Conservation (phyloP, 148 eudicot genomes). For the Tetragonia tetragonoides region DNA sequence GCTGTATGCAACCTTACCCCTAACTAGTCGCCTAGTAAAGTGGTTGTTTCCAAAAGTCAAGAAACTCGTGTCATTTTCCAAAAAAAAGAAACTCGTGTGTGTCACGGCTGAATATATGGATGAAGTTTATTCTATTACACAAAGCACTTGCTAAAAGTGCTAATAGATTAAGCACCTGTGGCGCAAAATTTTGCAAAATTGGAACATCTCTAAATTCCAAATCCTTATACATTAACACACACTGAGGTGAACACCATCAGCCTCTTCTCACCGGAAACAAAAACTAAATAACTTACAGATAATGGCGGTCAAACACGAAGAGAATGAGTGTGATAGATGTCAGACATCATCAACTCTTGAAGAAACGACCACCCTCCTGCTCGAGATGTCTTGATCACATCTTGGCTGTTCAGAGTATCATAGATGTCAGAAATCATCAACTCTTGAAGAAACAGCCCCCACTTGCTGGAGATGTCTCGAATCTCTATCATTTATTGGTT, state of each 20-base stretch:
- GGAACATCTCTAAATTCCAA: not conserved
- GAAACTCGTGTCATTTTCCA: too few species aligned
- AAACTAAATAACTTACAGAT: not conserved
- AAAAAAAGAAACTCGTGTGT: too few species aligned
- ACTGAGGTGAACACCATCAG: not conserved
- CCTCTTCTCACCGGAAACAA: not conserved
- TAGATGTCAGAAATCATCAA: not conserved
- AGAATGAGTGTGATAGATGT: too few species aligned
- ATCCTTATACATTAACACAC: not conserved
- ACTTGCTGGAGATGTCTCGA: not conserved
- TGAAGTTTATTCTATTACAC: too few species aligned
- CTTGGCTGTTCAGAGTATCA: not conserved
- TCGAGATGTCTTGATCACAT: too few species aligned
- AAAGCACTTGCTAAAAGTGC: not conserved
- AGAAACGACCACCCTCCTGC: too few species aligned
- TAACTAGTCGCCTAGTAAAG: too few species aligned
- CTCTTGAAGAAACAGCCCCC: not conserved
- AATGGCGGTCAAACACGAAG: too few species aligned
- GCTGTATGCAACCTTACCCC: too few species aligned
- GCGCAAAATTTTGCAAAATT: not conserved
- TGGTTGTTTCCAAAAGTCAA: too few species aligned
- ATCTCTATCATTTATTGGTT: not conserved
- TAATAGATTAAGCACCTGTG: not conserved
- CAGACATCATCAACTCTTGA: not conserved
- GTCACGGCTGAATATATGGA: too few species aligned